Evolutionary conservation across 2,329 filamentous ascomycete genomes (phyloP).

Genomic region (Exophiala sideris): DNA sequence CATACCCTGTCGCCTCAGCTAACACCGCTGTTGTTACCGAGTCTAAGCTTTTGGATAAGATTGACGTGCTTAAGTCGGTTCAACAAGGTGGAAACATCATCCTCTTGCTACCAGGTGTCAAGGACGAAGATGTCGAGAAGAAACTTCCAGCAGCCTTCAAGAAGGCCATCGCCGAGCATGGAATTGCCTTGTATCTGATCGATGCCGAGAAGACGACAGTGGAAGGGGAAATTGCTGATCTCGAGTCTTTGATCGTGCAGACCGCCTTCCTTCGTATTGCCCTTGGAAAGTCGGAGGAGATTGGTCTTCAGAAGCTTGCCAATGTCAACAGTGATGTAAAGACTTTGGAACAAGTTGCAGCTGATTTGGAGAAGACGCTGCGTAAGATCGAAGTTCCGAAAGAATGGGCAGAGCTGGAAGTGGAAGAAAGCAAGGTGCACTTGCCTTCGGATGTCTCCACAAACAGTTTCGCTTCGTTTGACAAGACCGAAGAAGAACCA

Average conservation of each 20-base stretch:
- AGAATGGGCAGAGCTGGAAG: constrained; percentile 70
- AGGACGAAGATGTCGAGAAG: constrained; percentile 88
- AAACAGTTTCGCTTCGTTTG: constrained; percentile 79
- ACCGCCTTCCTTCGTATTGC: constrained; percentile 79
- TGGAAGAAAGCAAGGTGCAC: constrained; percentile 51
- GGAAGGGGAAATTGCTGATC: constrained; percentile 60
- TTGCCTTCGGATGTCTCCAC: constrained; percentile 65
- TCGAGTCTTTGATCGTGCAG: constrained; percentile 68
- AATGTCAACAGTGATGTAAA: constrained; percentile 58
- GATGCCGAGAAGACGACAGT: constrained; percentile 68
- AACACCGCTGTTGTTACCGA: constrained; percentile 77
- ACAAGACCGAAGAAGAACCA: constrained; percentile 70
- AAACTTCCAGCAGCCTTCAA: constrained; percentile 68
- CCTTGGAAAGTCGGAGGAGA: constrained; percentile 60
- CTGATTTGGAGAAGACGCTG: constrained; percentile 65
- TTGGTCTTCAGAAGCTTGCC: constrained; percentile 65
- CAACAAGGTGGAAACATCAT: constrained; percentile 70
- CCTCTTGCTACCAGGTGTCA: constrained; percentile 72
- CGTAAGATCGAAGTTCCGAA: constrained; percentile 72
- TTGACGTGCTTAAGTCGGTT: constrained; percentile 69
- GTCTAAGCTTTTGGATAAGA: constrained; percentile 72
- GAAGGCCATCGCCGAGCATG: constrained; percentile 67
- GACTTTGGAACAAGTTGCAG: constrained; percentile 57
- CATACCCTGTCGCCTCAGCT: constrained; percentile 75
- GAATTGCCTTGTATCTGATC: constrained; percentile 68